phyloP scores from a whole-genome alignment of 169 alveolate genomes.

The Perkinsus olseni region DNA sequence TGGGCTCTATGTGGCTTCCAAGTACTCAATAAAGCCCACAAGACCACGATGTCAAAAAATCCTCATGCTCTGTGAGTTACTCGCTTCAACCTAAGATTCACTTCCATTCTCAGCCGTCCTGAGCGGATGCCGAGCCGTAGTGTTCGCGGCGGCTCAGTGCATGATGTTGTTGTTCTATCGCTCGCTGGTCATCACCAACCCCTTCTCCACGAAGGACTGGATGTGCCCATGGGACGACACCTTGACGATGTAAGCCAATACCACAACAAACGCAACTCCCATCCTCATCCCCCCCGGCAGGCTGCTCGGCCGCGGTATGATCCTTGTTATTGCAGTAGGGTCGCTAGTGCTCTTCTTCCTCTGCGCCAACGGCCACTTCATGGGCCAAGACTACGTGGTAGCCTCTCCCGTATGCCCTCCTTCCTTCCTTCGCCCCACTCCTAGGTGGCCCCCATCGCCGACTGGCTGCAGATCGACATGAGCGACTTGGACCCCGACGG shows the following conservation, averaged over 20 bases:
- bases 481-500: conserved; percentile 5
- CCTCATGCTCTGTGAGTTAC: background rate
- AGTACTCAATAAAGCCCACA: background rate
- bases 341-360: background rate
- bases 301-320: background rate
- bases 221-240: conserved; percentile 11
- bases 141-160: background rate
- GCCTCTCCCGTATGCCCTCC: background rate
- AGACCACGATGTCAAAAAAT: background rate
- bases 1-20: background rate
- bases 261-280: too few species aligned
- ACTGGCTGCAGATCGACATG: background rate
- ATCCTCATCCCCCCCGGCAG: background rate
- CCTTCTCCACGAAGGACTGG: background rate
- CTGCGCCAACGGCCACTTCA: conserved; percentile 13
- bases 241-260: background rate
- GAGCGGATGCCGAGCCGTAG: background rate
- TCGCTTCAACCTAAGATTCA: background rate
- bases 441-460: background rate
- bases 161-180: background rate
- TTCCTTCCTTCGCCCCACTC: background rate
- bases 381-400: conserved; percentile 3
- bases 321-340: background rate
- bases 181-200: background rate
- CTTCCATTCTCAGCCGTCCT: background rate